Conservation (phyloP, 2,329 filamentous ascomycete genomes). For the Colletotrichum chlorophyti region DNA sequence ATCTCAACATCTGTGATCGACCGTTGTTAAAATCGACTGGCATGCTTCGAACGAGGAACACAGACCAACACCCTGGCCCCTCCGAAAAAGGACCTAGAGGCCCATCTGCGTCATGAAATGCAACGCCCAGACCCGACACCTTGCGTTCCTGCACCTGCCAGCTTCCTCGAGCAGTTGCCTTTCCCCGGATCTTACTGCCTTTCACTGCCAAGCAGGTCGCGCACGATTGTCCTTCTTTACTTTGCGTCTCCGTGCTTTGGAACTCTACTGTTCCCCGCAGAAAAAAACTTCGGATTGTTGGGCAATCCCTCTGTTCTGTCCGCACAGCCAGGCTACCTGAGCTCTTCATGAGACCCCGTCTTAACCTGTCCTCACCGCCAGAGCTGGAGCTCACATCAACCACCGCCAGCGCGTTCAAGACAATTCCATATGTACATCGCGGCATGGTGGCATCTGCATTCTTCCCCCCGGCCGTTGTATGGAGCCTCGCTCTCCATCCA, state of each 20-base stretch:
- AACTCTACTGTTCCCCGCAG: conserved; percentile 1
- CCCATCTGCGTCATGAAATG: conserved; percentile 2
- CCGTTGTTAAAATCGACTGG: too few relatives aligned
- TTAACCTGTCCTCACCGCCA: conserved; percentile 17
- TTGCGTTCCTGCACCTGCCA: conserved; percentile 6
- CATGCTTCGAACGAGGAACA: neutral
- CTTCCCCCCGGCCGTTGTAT: neutral
- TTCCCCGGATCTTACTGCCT: conserved; percentile 19
- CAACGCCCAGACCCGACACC: conserved; percentile 13
- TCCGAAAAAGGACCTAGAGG: neutral
- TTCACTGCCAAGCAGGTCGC: conserved; percentile 22
- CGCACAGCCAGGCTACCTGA: neutral
- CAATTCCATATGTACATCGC: neutral
- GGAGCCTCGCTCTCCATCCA: conserved; percentile 15
- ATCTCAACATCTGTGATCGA: too few relatives aligned
- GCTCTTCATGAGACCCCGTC: neutral
- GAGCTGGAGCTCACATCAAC: conserved; percentile 7
- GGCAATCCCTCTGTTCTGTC: neutral
- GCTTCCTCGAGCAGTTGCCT: conserved; percentile 4
- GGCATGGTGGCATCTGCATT: neutral
- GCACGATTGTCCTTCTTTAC: conserved; percentile 12
- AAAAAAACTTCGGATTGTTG: conserved; percentile 1
- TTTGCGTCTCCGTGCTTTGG: conserved; percentile 7
- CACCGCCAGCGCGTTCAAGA: conserved; percentile 8
- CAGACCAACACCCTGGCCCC: neutral